Evolutionary conservation across 1,139 yeast species (phyloP).

Genomic region (Geotrichum citri-aurantii): DNA sequence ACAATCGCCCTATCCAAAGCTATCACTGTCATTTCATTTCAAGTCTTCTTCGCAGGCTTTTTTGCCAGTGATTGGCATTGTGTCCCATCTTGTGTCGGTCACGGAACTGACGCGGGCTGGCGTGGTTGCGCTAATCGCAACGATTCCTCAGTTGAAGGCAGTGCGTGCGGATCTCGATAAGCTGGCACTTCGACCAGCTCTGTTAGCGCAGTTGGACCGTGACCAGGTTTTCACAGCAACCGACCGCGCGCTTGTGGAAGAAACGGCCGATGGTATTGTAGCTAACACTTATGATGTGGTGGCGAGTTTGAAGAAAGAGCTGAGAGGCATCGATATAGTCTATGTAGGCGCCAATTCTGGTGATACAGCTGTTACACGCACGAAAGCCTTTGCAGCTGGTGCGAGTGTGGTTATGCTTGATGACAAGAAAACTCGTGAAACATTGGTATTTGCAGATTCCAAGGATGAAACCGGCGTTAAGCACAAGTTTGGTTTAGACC

Average conservation of each 20-base stretch:
- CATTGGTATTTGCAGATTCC: not conserved
- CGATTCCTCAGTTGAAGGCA: not conserved
- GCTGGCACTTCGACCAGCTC: conserved; percentile 7
- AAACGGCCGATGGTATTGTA: conserved; percentile 9
- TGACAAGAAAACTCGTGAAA: not conserved
- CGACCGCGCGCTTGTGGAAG: not conserved
- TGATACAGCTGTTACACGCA: not conserved
- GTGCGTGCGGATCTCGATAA: not conserved
- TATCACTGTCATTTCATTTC: conserved; percentile 1
- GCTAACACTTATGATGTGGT: conserved; percentile 11
- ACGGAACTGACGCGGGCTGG: conserved; percentile 1
- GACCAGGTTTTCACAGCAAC: not conserved
- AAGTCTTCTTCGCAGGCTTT: not conserved
- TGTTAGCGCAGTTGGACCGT: conserved; percentile 3
- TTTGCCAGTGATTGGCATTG: conserved; percentile 4
- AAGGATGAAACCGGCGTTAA: not conserved
- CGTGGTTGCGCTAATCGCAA: conserved; percentile 9
- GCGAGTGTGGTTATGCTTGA: conserved; percentile 6
- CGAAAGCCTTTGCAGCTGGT: conserved; percentile 7
- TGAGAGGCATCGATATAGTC: conserved; percentile 1
- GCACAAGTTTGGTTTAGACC: not conserved
- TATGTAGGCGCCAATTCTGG: conserved; percentile 1
- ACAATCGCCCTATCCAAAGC: not conserved
- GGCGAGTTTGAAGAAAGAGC: not conserved
- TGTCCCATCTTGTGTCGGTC: conserved; percentile 4